Conservation (phyloP, 768 basidiomycete genomes). For the Russula abietina region DNA sequence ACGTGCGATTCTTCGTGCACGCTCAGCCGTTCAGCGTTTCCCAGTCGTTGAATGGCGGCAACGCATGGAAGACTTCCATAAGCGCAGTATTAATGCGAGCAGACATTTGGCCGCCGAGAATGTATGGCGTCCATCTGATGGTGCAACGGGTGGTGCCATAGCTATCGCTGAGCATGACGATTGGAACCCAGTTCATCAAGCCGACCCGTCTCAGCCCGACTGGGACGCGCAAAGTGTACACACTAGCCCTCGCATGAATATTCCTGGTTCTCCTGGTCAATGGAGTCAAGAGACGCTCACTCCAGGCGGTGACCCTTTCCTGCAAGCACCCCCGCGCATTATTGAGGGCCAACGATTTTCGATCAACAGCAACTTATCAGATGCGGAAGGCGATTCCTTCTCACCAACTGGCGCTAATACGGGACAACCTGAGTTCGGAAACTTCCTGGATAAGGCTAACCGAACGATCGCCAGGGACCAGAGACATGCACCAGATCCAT, state of each 20-base stretch:
- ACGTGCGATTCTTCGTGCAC: conserved; percentile 85
- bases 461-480: conserved; percentile 75
- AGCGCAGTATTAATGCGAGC: conserved; percentile 69
- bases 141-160: conserved; percentile 39
- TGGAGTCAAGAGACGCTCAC: conserved; percentile 59
- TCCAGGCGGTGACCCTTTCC: conserved; percentile 39
- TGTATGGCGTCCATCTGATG: conserved; percentile 75
- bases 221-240: conserved; percentile 63
- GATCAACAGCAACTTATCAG: conserved; percentile 44
- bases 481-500: conserved; percentile 76
- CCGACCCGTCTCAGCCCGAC: conserved; percentile 62
- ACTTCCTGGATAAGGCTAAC: conserved; percentile 85
- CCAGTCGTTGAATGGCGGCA: conserved; percentile 98
- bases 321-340: conserved; percentile 35
- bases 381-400: conserved; percentile 57
- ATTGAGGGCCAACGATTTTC: conserved; percentile 31
- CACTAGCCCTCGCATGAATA: conserved; percentile 36
- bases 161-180: conserved; percentile 65
- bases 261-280: conserved; percentile 53
- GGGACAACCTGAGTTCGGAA: conserved; percentile 46
- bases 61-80: conserved; percentile 91
- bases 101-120: conserved; percentile 61
- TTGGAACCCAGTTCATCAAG: conserved; percentile 69
- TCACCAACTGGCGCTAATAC: conserved; percentile 35
- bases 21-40: conserved; percentile 94